Evolutionary conservation across 2,329 filamentous ascomycete species (phyloP).

Genomic region (Tolypocladium amazonense): DNA sequence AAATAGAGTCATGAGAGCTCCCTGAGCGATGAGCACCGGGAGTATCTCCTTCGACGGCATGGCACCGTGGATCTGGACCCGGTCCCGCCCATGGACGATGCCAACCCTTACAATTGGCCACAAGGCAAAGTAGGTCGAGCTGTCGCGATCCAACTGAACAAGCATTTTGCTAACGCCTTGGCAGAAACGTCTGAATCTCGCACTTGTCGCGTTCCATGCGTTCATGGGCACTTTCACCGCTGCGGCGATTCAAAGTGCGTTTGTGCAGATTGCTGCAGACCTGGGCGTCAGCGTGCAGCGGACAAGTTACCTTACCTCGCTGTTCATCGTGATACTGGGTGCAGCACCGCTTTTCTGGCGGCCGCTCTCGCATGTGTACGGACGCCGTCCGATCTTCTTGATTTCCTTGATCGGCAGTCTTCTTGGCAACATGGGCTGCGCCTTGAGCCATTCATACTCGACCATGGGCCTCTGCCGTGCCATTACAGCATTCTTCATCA

Average conservation of each 20-base stretch:
- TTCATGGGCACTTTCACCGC: slow-evolving; percentile 47
- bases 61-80: slow-evolving; percentile 6
- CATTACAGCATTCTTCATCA: slow-evolving; percentile 42
- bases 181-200: slow-evolving; percentile 40
- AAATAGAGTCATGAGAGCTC: not conserved
- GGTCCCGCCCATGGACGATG: slow-evolving; percentile 6
- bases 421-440: slow-evolving; percentile 41
- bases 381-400: slow-evolving; percentile 42
- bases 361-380: slow-evolving; percentile 41
- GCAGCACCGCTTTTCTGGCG: slow-evolving; percentile 39
- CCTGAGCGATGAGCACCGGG: slow-evolving; percentile 3
- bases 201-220: slow-evolving; percentile 45
- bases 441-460: slow-evolving; percentile 33
- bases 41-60: slow-evolving; percentile 5
- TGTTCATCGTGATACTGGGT: slow-evolving; percentile 10
- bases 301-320: slow-evolving; percentile 37
- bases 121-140: slow-evolving; percentile 2
- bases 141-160: not conserved
- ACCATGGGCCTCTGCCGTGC: slow-evolving; percentile 38
- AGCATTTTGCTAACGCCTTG: not conserved
- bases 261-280: slow-evolving; percentile 39
- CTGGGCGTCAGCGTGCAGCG: slow-evolving; percentile 34
- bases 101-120: slow-evolving; percentile 8
- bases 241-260: slow-evolving; percentile 42
- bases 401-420: slow-evolving; percentile 33